A percentile compares a stretch with the other conserved stretches of the same genome.
These are phyloP conservation scores for Plasmodium vivax DNA, from an alignment of 169 alveolate genomes.

Conservation along the genomic window DNA sequence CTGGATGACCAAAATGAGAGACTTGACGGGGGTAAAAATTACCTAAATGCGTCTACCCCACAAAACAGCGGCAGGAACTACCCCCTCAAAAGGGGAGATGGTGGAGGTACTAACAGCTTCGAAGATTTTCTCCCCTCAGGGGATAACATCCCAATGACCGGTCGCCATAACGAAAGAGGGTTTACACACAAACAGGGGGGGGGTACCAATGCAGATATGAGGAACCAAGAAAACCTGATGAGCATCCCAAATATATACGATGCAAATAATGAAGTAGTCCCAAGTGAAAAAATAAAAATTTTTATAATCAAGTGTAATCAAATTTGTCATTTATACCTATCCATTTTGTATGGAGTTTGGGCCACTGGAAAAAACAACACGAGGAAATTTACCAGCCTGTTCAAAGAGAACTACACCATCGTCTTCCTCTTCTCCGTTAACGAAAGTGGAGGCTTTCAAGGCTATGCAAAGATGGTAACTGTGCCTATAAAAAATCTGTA, in stretches of 20 bases:
- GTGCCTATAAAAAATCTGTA: slow-evolving; percentile 78
- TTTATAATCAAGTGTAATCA: slow-evolving; percentile 85
- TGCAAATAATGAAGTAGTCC: neutral
- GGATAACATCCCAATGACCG: neutral
- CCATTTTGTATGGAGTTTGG: slow-evolving; percentile 87
- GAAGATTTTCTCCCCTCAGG: neutral
- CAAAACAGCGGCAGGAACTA: neutral
- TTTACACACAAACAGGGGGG: neutral
- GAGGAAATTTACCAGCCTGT: slow-evolving; percentile 76
- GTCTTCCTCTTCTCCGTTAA: slow-evolving; percentile 86
- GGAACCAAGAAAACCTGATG: neutral
- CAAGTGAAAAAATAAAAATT: slow-evolving; percentile 64
- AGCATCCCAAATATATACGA: slow-evolving; percentile 52
- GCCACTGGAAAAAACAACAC: slow-evolving; percentile 85
- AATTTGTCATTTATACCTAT: slow-evolving; percentile 81
- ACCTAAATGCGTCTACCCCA: neutral
- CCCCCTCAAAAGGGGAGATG: too few species aligned
- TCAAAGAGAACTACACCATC: slow-evolving; percentile 78
- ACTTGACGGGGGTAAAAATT: neutral
- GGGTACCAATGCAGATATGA: neutral
- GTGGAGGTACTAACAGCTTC: neutral
- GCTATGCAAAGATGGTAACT: slow-evolving; percentile 85
- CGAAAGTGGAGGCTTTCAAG: slow-evolving; percentile 90
- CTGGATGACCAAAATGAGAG: neutral
- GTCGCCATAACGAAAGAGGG: neutral